phyloP scores from a whole-genome alignment of 2,329 filamentous ascomycete species.

The Botrytis porri region DNA sequence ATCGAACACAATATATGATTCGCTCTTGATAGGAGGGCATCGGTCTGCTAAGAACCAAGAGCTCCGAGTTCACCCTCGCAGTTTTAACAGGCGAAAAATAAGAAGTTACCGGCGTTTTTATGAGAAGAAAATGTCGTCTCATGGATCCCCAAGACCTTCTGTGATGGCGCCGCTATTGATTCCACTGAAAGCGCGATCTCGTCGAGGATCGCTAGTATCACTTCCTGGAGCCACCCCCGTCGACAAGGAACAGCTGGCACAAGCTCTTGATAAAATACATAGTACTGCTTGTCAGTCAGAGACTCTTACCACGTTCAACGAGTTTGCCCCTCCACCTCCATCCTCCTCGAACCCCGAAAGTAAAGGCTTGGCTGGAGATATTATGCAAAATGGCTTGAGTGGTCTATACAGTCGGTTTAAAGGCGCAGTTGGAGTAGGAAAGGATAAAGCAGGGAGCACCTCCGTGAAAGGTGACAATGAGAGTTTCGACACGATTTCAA shows the following conservation, averaged over 20 bases:
- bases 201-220: constrained; percentile 50
- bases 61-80: neutral
- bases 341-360: constrained; percentile 59
- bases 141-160: constrained; percentile 32
- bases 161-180: constrained; percentile 26
- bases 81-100: neutral
- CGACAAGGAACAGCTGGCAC: constrained; percentile 72
- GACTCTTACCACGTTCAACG: constrained; percentile 87
- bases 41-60: constrained; percentile 5
- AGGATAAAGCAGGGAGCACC: constrained; percentile 46
- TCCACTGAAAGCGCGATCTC: constrained; percentile 32
- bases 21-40: neutral
- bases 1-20: constrained; percentile 10
- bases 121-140: constrained; percentile 33
- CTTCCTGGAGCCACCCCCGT: constrained; percentile 48
- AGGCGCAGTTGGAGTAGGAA: constrained; percentile 73
- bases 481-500: constrained; percentile 44
- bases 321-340: constrained; percentile 71
- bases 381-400: constrained; percentile 81
- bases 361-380: constrained; percentile 67
- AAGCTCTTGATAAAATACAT: constrained; percentile 84
- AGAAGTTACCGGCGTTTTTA: neutral
- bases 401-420: constrained; percentile 84
- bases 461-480: constrained; percentile 42
- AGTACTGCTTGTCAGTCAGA: constrained; percentile 81